Conservation (phyloP, 495 filamentous ascomycete species). For the Xylaria castorea region DNA sequence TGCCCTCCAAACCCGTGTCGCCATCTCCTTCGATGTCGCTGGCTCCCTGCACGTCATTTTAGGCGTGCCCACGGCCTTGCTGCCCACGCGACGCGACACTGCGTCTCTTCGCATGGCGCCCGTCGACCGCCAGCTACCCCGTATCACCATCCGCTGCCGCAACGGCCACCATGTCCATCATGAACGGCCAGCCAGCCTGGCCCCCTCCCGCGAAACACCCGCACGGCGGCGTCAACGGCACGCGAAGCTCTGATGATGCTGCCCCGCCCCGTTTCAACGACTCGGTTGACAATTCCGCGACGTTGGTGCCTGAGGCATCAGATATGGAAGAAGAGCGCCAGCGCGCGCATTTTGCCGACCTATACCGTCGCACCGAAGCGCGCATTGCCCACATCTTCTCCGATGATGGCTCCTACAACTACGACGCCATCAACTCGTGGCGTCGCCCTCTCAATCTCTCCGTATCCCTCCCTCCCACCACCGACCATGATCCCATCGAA, state of each 20-base stretch:
- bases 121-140: conserved; percentile 47
- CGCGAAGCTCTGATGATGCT: conserved; percentile 48
- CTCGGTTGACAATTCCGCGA: conserved; percentile 43
- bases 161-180: conserved; percentile 56
- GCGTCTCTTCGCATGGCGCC: conserved; percentile 56
- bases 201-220: conserved; percentile 43
- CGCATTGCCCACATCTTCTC: conserved; percentile 71
- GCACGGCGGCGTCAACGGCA: conserved; percentile 42
- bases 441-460: conserved; percentile 43
- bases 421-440: conserved; percentile 47
- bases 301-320: conserved; percentile 60
- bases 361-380: conserved; percentile 50
- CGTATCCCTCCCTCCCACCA: conserved; percentile 49
- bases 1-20: conserved; percentile 35
- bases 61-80: conserved; percentile 44
- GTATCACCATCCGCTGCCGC: conserved; percentile 43
- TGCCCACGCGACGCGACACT: conserved; percentile 54
- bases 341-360: conserved; percentile 51
- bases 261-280: conserved; percentile 44
- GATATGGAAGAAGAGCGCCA: conserved; percentile 55
- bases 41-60: conserved; percentile 49
- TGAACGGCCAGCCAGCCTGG: conserved; percentile 58
- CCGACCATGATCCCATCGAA: conserved; percentile 54
- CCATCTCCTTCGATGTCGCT: conserved; percentile 53
- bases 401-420: conserved; percentile 72